A percentile compares a stretch with the other conserved stretches of the same genome.
Conservation (phyloP, 2,329 filamentous ascomycete species). For the Dothiorella sarmentorum region DNA sequence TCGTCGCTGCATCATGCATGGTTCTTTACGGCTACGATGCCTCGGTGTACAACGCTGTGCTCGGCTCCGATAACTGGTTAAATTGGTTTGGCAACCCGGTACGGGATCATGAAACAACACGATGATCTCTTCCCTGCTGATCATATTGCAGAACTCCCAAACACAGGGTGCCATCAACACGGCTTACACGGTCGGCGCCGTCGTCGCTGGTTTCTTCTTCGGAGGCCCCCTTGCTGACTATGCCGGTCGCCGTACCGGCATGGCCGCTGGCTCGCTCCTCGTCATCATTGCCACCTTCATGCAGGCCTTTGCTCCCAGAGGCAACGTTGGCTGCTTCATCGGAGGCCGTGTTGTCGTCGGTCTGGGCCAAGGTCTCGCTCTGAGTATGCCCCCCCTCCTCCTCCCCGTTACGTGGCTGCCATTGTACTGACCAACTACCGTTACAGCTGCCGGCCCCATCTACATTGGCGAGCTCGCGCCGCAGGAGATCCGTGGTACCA, state of each 20-base stretch:
- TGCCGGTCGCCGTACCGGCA: conserved; percentile 61
- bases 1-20: conserved; percentile 71
- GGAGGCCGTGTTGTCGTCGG: conserved; percentile 66
- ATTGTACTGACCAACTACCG: not conserved
- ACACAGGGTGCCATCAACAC: conserved; percentile 61
- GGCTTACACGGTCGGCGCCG: conserved; percentile 67
- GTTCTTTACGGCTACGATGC: conserved; percentile 73
- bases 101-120: too few species aligned
- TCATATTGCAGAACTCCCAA: conserved; percentile 35
- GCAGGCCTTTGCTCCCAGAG: conserved; percentile 61
- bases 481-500: conserved; percentile 60
- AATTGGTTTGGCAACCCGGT: conserved; percentile 56
- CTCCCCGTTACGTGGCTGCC: not conserved
- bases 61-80: conserved; percentile 65
- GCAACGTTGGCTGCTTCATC: conserved; percentile 64
- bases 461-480: conserved; percentile 69
- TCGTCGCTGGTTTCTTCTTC: conserved; percentile 67
- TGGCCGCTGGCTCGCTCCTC: conserved; percentile 61
- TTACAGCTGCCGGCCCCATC: conserved; percentile 61
- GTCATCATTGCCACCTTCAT: conserved; percentile 67
- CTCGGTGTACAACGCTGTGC: conserved; percentile 69
- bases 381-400: conserved; percentile 46
- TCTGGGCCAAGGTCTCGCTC: conserved; percentile 65
- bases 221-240: conserved; percentile 62
- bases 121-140: too few species aligned